These are phyloP conservation scores for Mortierella polycephala DNA, from an alignment of 371 early-diverging fungal species.

Conservation along the genomic window DNA sequence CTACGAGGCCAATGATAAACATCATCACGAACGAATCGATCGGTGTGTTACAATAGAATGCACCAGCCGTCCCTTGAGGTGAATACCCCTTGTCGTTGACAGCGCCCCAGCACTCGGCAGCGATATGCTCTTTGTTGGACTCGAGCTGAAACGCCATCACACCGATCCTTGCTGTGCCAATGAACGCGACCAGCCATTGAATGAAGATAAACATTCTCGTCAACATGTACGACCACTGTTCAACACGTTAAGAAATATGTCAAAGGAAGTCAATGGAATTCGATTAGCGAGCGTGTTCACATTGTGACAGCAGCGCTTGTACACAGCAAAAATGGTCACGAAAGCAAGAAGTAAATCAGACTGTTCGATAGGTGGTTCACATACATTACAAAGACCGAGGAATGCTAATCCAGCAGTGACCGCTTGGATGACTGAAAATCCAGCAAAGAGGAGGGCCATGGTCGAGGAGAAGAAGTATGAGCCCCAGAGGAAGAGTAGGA, in stretches of 20 bases:
- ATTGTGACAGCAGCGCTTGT: not conserved
- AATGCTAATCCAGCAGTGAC: slow-evolving; percentile 44
- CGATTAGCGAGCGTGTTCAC: not conserved
- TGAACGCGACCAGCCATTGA: slow-evolving; percentile 43
- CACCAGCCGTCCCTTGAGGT: slow-evolving; percentile 43
- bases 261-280: not conserved
- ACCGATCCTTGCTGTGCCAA: slow-evolving; percentile 38
- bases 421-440: slow-evolving; percentile 44
- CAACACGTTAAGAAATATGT: not conserved
- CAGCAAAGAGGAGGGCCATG: slow-evolving; percentile 45
- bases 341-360: too few relatives aligned
- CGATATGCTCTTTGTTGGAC: slow-evolving; percentile 29
- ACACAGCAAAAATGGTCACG: not conserved
- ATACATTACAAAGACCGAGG: slow-evolving; percentile 50
- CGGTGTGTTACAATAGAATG: slow-evolving; percentile 50
- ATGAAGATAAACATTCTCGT: slow-evolving; percentile 45
- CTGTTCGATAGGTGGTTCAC: not conserved
- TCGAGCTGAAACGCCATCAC: slow-evolving; percentile 52
- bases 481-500: slow-evolving; percentile 49
- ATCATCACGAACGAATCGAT: slow-evolving; percentile 43
- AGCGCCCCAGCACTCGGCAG: slow-evolving; percentile 43
- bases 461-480: slow-evolving; percentile 45
- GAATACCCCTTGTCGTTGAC: slow-evolving; percentile 49
- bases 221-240: slow-evolving; percentile 52
- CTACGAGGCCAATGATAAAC: slow-evolving; percentile 34